Evolutionary conservation across 192 early-diverging fungal genomes (phyloP).

Genomic region (Endogone sp.): DNA sequence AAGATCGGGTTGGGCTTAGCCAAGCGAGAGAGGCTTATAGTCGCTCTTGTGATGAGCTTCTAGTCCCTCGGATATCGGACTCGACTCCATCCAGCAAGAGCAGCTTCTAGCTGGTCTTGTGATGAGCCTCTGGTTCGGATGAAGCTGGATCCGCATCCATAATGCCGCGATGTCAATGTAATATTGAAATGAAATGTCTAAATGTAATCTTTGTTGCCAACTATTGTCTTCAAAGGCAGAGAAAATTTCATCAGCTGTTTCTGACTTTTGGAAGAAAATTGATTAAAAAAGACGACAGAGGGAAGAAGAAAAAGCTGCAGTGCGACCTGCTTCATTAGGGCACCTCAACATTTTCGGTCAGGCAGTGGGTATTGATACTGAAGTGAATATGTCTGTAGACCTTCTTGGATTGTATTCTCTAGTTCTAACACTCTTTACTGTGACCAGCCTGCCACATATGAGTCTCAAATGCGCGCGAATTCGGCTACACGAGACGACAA

Average conservation of each 20-base stretch:
- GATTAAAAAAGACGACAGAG: not conserved
- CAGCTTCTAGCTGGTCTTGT: slow-evolving; percentile 12
- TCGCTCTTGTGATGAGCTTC: no score
- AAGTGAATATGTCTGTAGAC: slow-evolving; percentile 7
- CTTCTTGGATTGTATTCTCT: slow-evolving; percentile 9
- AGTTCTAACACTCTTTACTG: slow-evolving; percentile 18
- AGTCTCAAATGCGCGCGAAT: slow-evolving; percentile 7
- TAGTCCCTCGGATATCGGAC: no score
- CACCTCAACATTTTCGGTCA: slow-evolving; percentile 13
- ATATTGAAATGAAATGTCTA: slow-evolving; percentile 8
- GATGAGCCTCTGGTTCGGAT: slow-evolving; percentile 9
- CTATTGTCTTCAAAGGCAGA: slow-evolving; percentile 4
- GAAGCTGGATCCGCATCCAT: slow-evolving; percentile 6
- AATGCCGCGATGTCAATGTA: not conserved
- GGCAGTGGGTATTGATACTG: slow-evolving; percentile 8
- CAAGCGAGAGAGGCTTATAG: no score
- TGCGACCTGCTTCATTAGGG: slow-evolving; percentile 11
- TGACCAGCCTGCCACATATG: slow-evolving; percentile 14
- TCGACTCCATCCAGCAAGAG: not conserved
- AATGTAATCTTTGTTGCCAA: not conserved
- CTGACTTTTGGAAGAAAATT: slow-evolving; percentile 16
- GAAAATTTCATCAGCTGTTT: slow-evolving; percentile 11
- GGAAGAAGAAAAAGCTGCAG: slow-evolving; percentile 17
- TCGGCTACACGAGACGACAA: no score
- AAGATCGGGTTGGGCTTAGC: no score